Base-by-base conservation (phyloP, 257 asterid species). In the Primulina huaijiensis region DNA sequence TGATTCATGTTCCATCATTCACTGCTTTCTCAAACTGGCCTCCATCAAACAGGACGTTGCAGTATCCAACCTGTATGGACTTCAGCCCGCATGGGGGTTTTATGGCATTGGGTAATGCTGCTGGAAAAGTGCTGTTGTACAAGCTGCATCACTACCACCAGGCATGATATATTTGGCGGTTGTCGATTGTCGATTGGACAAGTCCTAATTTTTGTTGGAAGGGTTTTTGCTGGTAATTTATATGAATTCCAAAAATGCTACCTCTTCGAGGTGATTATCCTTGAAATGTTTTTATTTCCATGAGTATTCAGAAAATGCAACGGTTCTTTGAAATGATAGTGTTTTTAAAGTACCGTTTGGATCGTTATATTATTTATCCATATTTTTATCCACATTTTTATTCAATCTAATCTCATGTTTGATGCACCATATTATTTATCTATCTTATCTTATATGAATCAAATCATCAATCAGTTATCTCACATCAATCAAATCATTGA, bases 41-140 rank as follows among this genome's bases (percentile, higher is more conserved):
- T 30, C 87, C 83, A 0, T 40, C 80, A 17, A 86, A 85, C 62
- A 78, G 81, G 76, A 31, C 63, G 0, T 65, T 85, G 73, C 84
- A 75, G 7, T 81, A 90, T 73, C 94, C 99, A 0, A 81, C 82
- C 57, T 91, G 96, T 68, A 34, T 84, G 79, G 99, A 93, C 71
- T 90, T 89, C 71, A 91, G 99, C 78, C 99, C 99, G 62, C 90
- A 68, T 30, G 96, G 99, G 38, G 99, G 99, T 52, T 93, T 87
- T 58, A 86, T 93, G 96, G 91, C 95, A 0, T 46, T 84, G 81
- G 97, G 96, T 17, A 88, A 93, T 79, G 92, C 97, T 74, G 86
- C 83, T 6, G 97, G 99, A 10, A 89, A 86, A 35, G 96, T 90
- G 43, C 34, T 89, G 69, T 61, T 91, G 62, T 93, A 89, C 87